These are phyloP conservation scores for Nicotiana benthamiana DNA, from an alignment of 257 asterid species.

Conservation along the genomic window DNA sequence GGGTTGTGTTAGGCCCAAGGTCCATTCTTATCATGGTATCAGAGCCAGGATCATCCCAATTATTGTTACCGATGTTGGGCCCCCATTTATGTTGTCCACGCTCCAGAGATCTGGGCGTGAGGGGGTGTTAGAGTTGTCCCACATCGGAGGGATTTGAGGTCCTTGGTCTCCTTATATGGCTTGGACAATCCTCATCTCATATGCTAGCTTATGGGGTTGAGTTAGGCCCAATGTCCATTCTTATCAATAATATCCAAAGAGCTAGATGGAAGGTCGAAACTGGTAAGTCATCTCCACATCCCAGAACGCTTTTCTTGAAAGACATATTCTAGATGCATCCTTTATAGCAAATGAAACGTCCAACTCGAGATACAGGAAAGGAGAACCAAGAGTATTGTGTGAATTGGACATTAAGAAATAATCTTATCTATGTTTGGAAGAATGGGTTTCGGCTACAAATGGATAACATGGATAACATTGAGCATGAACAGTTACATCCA, in stretches of 20 bases:
- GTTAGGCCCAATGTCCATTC: no score
- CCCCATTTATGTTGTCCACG: no score
- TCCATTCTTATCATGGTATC: no score
- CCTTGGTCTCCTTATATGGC: no score
- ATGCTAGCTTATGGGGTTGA: no score
- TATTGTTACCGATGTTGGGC: no score
- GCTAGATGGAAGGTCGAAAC: neutral
- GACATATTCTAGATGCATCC: neutral
- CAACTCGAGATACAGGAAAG: neutral
- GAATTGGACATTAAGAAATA: neutral
- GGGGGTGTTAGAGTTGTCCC: no score
- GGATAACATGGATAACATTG: neutral
- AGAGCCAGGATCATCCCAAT: no score
- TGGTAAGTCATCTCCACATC: neutral
- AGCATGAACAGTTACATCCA: neutral
- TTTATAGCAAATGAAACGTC: neutral
- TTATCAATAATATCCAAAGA: neutral
- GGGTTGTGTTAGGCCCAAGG: no score
- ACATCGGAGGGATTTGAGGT: no score
- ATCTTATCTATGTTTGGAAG: neutral
- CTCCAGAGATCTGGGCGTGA: no score
- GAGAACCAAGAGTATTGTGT: neutral
- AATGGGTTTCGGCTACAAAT: neutral
- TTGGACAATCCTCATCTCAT: no score
- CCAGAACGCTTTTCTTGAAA: neutral